Evolutionary conservation across 2,329 filamentous ascomycete species (phyloP).

Genomic region (Gaeumannomyces sp.): DNA sequence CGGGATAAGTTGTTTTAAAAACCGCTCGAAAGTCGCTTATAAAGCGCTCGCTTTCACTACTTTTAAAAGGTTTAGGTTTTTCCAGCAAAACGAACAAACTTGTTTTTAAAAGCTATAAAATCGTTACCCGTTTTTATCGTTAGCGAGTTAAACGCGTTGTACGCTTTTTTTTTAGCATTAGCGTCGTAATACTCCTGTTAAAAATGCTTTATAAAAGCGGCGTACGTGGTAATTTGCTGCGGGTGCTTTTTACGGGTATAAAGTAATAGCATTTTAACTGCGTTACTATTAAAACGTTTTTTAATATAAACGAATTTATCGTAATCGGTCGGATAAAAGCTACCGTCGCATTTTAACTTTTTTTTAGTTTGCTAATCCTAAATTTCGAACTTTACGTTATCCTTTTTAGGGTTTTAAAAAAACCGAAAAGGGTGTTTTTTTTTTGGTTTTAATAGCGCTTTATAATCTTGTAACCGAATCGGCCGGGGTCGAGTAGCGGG

Average conservation of each 20-base stretch:
- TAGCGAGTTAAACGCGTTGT: neutral
- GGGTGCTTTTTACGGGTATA: neutral
- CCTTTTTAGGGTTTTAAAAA: neutral
- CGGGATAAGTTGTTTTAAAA: neutral
- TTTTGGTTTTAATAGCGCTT: no score
- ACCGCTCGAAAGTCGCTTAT: neutral
- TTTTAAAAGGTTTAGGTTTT: fast-evolving
- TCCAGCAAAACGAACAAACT: neutral
- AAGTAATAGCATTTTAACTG: neutral
- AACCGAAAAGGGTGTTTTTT: no score
- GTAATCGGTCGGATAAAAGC: neutral
- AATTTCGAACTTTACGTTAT: neutral
- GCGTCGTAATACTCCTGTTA: neutral
- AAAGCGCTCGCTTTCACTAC: neutral
- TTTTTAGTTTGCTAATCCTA: neutral
- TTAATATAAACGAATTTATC: neutral
- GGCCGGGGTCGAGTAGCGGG: no score
- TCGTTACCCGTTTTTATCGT: no score
- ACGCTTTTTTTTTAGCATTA: neutral
- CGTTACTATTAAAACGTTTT: neutral
- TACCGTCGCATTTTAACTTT: neutral
- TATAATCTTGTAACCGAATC: no score
- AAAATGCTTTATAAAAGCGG: no score
- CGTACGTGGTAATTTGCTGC: neutral
- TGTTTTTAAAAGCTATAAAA: neutral